These are phyloP conservation scores for Paecilomyces variotii DNA, from an alignment of 2,329 filamentous ascomycete species.

Conservation along the genomic window DNA sequence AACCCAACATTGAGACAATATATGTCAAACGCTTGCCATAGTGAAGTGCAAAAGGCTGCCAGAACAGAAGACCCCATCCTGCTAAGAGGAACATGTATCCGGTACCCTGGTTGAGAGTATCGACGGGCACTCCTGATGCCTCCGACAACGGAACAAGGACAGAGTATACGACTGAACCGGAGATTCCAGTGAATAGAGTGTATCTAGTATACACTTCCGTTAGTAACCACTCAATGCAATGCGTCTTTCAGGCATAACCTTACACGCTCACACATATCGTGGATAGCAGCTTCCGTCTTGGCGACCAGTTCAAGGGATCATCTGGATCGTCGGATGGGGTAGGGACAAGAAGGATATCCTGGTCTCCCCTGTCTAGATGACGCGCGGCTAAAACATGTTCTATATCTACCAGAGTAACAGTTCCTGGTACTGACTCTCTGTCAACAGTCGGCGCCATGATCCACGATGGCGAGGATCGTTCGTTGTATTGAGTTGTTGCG, in stretches of 20 bases:
- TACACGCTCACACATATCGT: constrained; percentile 36
- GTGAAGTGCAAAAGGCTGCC: constrained; percentile 41
- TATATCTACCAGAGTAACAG: constrained; percentile 37
- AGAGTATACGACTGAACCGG: constrained; percentile 31
- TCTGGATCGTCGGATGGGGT: constrained; percentile 38
- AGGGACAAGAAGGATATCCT: constrained; percentile 36
- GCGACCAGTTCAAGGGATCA: constrained; percentile 42
- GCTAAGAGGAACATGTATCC: constrained; percentile 35
- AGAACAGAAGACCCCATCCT: constrained; percentile 39
- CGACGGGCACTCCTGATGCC: constrained; percentile 26
- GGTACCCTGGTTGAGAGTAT: constrained; percentile 30
- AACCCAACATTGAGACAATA: constrained; percentile 24
- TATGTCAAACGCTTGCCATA: constrained; percentile 35
- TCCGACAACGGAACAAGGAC: constrained; percentile 29
- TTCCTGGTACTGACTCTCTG: constrained; percentile 31
- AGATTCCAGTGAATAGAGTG: constrained; percentile 30
- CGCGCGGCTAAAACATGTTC: constrained; percentile 25
- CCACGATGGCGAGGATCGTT: neutral
- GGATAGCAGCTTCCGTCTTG: constrained; percentile 34
- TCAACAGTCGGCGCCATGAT: constrained; percentile 20
- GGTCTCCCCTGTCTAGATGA: constrained; percentile 19
- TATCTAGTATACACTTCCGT: constrained; percentile 20
- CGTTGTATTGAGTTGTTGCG: neutral
- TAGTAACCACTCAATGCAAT: neutral
- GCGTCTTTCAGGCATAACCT: constrained; percentile 7